Conservation (phyloP, 1,284 basidiomycete species). For the Peniophora sp. region DNA sequence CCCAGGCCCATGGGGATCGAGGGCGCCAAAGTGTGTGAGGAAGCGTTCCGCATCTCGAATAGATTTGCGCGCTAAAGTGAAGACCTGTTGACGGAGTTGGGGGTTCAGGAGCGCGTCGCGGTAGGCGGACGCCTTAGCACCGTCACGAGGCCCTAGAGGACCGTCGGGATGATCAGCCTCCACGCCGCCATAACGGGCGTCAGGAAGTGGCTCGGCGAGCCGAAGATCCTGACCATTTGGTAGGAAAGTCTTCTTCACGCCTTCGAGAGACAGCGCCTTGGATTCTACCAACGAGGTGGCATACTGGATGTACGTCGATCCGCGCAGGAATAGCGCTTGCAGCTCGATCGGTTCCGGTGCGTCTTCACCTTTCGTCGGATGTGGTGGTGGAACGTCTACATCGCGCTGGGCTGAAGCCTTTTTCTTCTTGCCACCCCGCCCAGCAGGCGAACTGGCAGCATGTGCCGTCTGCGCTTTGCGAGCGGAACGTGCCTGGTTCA, state of each 20-base stretch:
- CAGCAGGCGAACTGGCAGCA: conserved; percentile 31
- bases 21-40: conserved; percentile 68
- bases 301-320: conserved; percentile 70
- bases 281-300: conserved; percentile 66
- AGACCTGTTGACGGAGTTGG: conserved; percentile 50
- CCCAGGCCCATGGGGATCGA: conserved; percentile 34
- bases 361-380: conserved; percentile 61
- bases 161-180: conserved; percentile 71
- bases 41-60: conserved; percentile 77
- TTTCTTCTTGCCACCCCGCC: conserved; percentile 45
- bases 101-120: conserved; percentile 42
- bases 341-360: conserved; percentile 77
- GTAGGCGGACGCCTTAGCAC: conserved; percentile 58
- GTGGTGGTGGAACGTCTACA: conserved; percentile 39
- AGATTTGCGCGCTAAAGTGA: conserved; percentile 53
- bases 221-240: conserved; percentile 64
- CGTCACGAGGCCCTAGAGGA: conserved; percentile 52
- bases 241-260: conserved; percentile 45
- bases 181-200: conserved; percentile 61
- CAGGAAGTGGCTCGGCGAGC: conserved; percentile 61
- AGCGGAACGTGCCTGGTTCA: conserved; percentile 62
- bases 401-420: conserved; percentile 23
- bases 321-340: conserved; percentile 74
- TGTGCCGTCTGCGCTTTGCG: conserved; percentile 57
- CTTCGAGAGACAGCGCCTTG: conserved; percentile 60